Conservation (phyloP, 768 basidiomycete genomes). For the Coprinopsis cinerea region DNA sequence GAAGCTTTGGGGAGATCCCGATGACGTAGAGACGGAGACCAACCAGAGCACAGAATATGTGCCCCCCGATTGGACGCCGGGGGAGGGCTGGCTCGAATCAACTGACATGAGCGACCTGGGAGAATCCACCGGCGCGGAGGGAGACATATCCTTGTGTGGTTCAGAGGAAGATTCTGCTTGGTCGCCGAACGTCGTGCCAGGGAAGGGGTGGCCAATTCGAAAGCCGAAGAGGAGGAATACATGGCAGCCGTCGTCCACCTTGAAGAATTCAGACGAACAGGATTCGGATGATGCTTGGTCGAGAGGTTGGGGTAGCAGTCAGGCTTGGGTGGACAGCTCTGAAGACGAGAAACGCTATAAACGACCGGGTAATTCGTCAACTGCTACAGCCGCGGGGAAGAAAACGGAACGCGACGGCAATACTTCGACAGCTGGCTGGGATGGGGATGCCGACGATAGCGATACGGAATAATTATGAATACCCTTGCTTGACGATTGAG, state of each 20-base stretch:
- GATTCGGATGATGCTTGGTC: slow-evolving; percentile 10
- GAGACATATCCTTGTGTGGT: slow-evolving; percentile 35
- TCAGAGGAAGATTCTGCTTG: slow-evolving; percentile 28
- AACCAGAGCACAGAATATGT: slow-evolving; percentile 34
- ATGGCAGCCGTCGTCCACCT: slow-evolving; percentile 13
- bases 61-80: slow-evolving; percentile 41
- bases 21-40: slow-evolving; percentile 14
- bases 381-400: slow-evolving; percentile 1
- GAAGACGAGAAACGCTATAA: slow-evolving; percentile 5
- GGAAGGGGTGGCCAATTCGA: neutral
- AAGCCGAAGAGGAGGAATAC: neutral
- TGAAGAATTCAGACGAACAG: neutral
- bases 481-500: no score
- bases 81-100: slow-evolving; percentile 24
- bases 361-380: slow-evolving; percentile 1
- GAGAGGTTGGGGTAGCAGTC: slow-evolving; percentile 6
- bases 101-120: slow-evolving; percentile 21
- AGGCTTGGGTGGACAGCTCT: slow-evolving; percentile 14
- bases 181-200: neutral
- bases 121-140: slow-evolving; percentile 34
- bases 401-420: slow-evolving; percentile 13
- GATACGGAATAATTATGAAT: slow-evolving; percentile 17
- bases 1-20: slow-evolving; percentile 22
- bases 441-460: slow-evolving; percentile 41
- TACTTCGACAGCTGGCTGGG: slow-evolving; percentile 35